phyloP scores from a whole-genome alignment of 148 eudicot species.

The Dianthus caryophyllus region DNA sequence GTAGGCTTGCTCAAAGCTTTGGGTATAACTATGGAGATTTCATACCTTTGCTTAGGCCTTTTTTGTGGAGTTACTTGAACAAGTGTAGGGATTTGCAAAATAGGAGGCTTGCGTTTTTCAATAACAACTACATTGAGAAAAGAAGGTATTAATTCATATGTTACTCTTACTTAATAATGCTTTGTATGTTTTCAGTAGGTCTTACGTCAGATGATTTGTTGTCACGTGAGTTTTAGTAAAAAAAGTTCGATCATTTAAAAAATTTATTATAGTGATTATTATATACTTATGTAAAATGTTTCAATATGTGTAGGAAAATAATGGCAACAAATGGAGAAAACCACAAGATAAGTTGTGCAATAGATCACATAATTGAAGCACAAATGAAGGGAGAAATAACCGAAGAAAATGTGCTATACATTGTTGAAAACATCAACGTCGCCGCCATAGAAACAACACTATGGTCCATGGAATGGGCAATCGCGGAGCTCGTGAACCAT shows the following conservation, averaged over 20 bases:
- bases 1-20: slow-evolving; percentile 51
- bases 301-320: slow-evolving; percentile 34
- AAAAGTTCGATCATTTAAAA: no score
- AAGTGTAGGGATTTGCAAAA: slow-evolving; percentile 45
- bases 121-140: slow-evolving; percentile 34
- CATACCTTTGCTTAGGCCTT: slow-evolving; percentile 49
- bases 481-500: slow-evolving; percentile 69
- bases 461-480: slow-evolving; percentile 79
- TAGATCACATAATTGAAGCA: slow-evolving; percentile 66
- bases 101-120: slow-evolving; percentile 40
- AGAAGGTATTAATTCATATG: slow-evolving; percentile 27
- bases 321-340: slow-evolving; percentile 32
- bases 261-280: no score
- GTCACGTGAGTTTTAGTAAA: no score
- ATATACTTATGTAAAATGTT: no score
- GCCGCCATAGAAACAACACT: slow-evolving; percentile 76
- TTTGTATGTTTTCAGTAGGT: no score
- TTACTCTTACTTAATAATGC: background rate
- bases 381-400: slow-evolving; percentile 59
- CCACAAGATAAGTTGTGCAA: slow-evolving; percentile 56
- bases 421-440: slow-evolving; percentile 78
- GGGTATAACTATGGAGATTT: slow-evolving; percentile 59
- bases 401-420: slow-evolving; percentile 63
- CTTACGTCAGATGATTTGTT: no score
- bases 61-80: slow-evolving; percentile 42